Evolutionary conservation across 2,329 filamentous ascomycete genomes (phyloP).

Genomic region (Pyricularia pennisetigena): DNA sequence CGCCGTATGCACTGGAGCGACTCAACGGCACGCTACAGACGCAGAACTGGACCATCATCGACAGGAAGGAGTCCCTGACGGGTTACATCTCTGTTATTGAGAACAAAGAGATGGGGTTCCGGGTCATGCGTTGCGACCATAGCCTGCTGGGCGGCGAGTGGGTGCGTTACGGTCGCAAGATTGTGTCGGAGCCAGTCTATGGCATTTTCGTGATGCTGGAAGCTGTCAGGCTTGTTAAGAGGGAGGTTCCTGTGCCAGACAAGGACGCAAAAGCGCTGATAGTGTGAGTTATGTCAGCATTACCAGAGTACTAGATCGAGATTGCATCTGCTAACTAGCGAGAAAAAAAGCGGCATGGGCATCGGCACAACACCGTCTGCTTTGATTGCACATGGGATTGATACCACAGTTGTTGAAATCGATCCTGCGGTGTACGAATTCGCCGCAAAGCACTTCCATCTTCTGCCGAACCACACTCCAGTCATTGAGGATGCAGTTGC

Average conservation of each 20-base stretch:
- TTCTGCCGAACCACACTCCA: constrained; percentile 68
- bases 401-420: constrained; percentile 91
- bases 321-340: not conserved
- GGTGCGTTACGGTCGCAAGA: constrained; percentile 46
- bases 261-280: constrained; percentile 70
- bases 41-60: constrained; percentile 66
- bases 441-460: constrained; percentile 71
- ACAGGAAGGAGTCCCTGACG: constrained; percentile 75
- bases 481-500: constrained; percentile 72
- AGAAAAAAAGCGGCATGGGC: constrained; percentile 60
- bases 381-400: constrained; percentile 75
- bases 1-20: constrained; percentile 44
- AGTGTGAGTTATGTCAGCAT: constrained; percentile 49
- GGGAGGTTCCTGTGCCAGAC: constrained; percentile 42
- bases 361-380: constrained; percentile 87
- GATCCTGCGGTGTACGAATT: constrained; percentile 83
- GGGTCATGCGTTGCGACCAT: constrained; percentile 86
- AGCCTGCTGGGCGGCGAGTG: constrained; percentile 90
- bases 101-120: constrained; percentile 58
- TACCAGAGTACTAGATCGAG: not conserved
- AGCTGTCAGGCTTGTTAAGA: constrained; percentile 72
- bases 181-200: constrained; percentile 78
- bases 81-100: constrained; percentile 91
- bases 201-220: constrained; percentile 95
- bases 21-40: constrained; percentile 57